Percentiles rank a stretch among this genome's conserved stretches.
Evolutionary conservation across 192 early-diverging fungal species (phyloP).

Genomic region (Rhizophagus sp.): DNA sequence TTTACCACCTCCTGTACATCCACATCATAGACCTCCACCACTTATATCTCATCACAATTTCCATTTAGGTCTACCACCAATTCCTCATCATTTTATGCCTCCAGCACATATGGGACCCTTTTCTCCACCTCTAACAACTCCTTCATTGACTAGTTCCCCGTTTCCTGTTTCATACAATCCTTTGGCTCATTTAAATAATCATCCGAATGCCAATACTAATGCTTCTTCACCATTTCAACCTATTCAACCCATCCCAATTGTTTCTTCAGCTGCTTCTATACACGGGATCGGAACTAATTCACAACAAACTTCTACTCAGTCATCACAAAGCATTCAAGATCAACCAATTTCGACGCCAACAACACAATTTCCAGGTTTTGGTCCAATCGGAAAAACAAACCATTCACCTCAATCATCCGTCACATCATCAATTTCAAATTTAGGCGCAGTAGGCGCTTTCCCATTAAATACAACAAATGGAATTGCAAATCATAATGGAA

Average conservation of each 20-base stretch:
- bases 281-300: not conserved
- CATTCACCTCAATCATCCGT: not conserved
- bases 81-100: conserved; percentile 28
- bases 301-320: not conserved
- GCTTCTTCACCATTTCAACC: conserved; percentile 16
- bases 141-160: conserved; percentile 26
- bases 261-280: not conserved
- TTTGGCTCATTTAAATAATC: not conserved
- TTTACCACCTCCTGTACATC: conserved; percentile 14
- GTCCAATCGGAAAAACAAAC: conserved; percentile 29
- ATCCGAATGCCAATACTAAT: conserved; percentile 8
- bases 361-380: conserved; percentile 24
- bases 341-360: not conserved
- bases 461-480: conserved; percentile 19
- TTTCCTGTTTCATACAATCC: conserved; percentile 17
- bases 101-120: conserved; percentile 28
- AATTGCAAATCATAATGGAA: not conserved
- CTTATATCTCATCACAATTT: conserved; percentile 24
- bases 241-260: conserved; percentile 15
- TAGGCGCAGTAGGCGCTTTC: not conserved
- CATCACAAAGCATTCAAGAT: conserved; percentile 3
- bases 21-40: conserved; percentile 29
- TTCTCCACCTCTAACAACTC: conserved; percentile 25
- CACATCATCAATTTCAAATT: conserved; percentile 14
- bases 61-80: conserved; percentile 26